Evolutionary conservation across 1,284 basidiomycete genomes (phyloP).

Genomic region (Sanguinoderma infundibulare): DNA sequence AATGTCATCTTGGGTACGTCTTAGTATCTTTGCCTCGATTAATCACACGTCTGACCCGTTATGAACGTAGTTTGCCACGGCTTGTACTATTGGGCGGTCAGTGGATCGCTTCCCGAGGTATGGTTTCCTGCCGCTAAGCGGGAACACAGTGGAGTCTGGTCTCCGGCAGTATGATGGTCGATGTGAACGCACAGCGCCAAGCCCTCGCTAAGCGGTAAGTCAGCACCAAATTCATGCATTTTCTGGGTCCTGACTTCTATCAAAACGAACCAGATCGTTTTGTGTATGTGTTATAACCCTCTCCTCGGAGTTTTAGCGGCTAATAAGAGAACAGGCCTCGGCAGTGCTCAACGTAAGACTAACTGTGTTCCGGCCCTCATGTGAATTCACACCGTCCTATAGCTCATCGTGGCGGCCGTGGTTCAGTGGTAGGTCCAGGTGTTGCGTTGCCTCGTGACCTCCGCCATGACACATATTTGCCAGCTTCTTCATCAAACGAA

Average conservation of each 20-base stretch:
- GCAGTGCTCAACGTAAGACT: constrained; percentile 20
- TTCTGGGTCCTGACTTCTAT: not conserved
- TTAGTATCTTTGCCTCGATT: not conserved
- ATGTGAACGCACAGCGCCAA: constrained; percentile 4
- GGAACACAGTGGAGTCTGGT: constrained; percentile 17
- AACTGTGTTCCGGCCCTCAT: not conserved
- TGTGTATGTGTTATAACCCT: constrained; percentile 7
- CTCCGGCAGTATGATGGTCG: not conserved
- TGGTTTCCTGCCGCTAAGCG: not conserved
- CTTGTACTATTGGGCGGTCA: constrained; percentile 25
- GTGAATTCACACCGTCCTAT: not conserved
- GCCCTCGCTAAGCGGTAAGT: constrained; percentile 17
- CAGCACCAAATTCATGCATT: not conserved
- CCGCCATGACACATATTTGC: not conserved
- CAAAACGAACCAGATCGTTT: constrained; percentile 11
- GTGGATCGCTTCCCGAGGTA: not conserved
- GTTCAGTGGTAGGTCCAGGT: constrained; percentile 22
- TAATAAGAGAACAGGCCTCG: constrained; percentile 3
- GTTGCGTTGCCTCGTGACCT: no score
- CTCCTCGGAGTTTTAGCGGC: not conserved
- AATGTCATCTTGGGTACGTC: constrained; percentile 23
- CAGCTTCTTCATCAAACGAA: constrained; percentile 27
- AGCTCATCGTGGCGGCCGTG: constrained; percentile 23
- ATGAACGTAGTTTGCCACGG: constrained; percentile 21
- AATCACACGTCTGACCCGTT: not conserved